Conservation (phyloP, 1,139 yeast genomes). For the Zygoascus meyerae region DNA sequence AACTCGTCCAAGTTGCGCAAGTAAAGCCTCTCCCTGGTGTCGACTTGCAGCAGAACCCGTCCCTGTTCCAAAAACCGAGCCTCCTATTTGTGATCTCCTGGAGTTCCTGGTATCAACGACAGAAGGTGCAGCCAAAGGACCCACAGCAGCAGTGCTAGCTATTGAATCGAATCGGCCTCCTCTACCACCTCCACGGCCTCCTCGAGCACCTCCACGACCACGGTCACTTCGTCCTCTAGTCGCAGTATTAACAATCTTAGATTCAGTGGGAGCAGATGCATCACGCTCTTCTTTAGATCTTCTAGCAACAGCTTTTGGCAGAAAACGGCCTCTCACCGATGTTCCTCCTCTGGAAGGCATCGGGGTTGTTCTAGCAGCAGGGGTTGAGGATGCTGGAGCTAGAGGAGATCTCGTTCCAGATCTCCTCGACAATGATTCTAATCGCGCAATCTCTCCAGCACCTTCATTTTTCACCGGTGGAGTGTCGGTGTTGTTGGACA, state of each 20-base stretch:
- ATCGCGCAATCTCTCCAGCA: conserved; percentile 9
- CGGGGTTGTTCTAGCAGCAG: background rate
- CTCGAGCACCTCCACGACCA: background rate
- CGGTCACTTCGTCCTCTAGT: background rate
- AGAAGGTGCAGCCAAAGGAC: conserved; percentile 32
- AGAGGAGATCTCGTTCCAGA: conserved; percentile 3
- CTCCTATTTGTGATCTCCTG: background rate
- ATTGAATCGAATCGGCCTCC: conserved; percentile 30
- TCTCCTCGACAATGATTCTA: conserved; percentile 12
- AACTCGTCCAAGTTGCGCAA: conserved; percentile 15
- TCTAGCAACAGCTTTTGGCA: conserved; percentile 79
- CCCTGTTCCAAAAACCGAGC: conserved; percentile 1
- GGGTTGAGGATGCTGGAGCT: conserved; percentile 1
- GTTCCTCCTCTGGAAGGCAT: conserved; percentile 11
- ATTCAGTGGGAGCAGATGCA: conserved; percentile 36
- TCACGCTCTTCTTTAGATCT: conserved; percentile 79
- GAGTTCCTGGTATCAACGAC: conserved; percentile 12
- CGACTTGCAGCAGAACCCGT: conserved; percentile 4
- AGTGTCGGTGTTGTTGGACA: no score
- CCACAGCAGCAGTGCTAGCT: conserved; percentile 28
- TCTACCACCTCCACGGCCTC: conserved; percentile 18
- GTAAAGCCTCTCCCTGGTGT: conserved; percentile 10
- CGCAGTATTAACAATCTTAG: background rate
- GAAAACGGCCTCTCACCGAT: conserved; percentile 60
- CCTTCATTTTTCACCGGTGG: conserved; percentile 6